Conservation (phyloP, 495 filamentous ascomycete genomes). For the Podospora australis region DNA sequence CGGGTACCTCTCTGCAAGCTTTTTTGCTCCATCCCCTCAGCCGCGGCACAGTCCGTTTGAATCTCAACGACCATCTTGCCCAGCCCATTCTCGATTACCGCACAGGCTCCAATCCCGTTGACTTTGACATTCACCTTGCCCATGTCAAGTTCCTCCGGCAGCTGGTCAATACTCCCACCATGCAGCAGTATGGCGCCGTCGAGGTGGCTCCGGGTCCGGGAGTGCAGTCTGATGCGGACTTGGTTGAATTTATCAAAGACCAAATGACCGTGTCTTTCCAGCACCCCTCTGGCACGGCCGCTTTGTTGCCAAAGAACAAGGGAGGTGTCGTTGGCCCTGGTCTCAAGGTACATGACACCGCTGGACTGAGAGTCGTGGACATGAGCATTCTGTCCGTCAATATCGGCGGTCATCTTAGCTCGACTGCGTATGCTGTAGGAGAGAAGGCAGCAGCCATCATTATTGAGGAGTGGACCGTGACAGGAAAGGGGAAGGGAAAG, state of each 20-base stretch:
- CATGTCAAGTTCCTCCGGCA: constrained; percentile 17
- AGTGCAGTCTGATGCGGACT: constrained; percentile 7
- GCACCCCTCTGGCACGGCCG: constrained; percentile 40
- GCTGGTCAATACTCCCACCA: constrained; percentile 13
- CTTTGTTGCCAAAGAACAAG: constrained; percentile 46
- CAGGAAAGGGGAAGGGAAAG: no score
- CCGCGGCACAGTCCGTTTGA: constrained; percentile 26
- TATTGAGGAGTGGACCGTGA: constrained; percentile 39
- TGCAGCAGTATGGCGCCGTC: constrained; percentile 12
- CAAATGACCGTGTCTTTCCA: constrained; percentile 7
- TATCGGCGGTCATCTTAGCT: constrained; percentile 12
- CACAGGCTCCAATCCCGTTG: constrained; percentile 26
- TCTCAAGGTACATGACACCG: constrained; percentile 33
- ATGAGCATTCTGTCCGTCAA: constrained; percentile 43
- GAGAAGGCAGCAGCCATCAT: constrained; percentile 42
- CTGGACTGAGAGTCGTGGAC: constrained; percentile 27
- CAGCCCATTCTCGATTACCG: constrained; percentile 28
- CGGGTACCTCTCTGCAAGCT: constrained; percentile 9
- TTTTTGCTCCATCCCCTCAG: constrained; percentile 29
- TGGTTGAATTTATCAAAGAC: constrained; percentile 9
- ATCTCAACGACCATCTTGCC: constrained; percentile 24
- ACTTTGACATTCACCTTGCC: constrained; percentile 21
- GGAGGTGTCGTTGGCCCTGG: constrained; percentile 42
- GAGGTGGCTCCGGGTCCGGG: constrained; percentile 9
- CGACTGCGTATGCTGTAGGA: constrained; percentile 15